A percentile compares a stretch with the other conserved stretches of the same genome.
Conservation (phyloP, 2,329 filamentous ascomycete genomes). For the Lachnellula arida region DNA sequence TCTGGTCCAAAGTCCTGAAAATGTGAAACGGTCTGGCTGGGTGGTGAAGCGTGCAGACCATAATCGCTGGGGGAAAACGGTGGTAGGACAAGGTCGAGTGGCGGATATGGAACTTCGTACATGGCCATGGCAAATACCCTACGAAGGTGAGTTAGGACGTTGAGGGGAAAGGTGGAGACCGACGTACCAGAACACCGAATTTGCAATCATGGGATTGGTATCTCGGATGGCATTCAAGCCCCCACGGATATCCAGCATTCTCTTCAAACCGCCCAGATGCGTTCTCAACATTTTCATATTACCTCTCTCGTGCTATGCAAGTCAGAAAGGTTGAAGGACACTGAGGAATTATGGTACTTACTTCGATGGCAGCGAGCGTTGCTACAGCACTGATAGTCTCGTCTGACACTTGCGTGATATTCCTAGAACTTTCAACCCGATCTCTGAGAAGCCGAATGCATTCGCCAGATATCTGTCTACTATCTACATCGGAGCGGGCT, state of each 20-base stretch:
- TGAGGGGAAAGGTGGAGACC: not conserved
- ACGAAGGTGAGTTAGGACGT: not conserved
- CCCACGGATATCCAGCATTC: constrained; percentile 13
- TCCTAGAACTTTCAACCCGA: constrained; percentile 5
- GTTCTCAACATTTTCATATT: constrained; percentile 10
- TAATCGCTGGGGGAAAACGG: constrained; percentile 6
- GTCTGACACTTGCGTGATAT: constrained; percentile 2
- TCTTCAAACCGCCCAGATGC: constrained; percentile 11
- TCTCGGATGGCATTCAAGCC: constrained; percentile 5
- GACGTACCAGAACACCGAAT: constrained; percentile 7
- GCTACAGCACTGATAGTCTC: constrained; percentile 15
- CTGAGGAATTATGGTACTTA: not conserved
- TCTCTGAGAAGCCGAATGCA: constrained; percentile 9
- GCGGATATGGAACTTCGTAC: constrained; percentile 9
- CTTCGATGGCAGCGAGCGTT: constrained; percentile 14
- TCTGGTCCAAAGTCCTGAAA: constrained; percentile 8
- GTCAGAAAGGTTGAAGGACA: not conserved
- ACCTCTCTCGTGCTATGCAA: constrained; percentile 8
- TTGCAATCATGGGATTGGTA: constrained; percentile 11
- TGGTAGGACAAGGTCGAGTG: constrained; percentile 6
- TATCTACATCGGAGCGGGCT: not conserved
- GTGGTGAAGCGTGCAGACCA: not conserved
- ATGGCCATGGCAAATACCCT: constrained; percentile 12
- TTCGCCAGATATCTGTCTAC: not conserved
- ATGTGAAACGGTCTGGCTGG: constrained; percentile 1